A percentile compares a stretch with the other conserved stretches of the same genome.
phyloP scores from a whole-genome alignment of 2,329 filamentous ascomycete species.

The Colletotrichum theobromicola region DNA sequence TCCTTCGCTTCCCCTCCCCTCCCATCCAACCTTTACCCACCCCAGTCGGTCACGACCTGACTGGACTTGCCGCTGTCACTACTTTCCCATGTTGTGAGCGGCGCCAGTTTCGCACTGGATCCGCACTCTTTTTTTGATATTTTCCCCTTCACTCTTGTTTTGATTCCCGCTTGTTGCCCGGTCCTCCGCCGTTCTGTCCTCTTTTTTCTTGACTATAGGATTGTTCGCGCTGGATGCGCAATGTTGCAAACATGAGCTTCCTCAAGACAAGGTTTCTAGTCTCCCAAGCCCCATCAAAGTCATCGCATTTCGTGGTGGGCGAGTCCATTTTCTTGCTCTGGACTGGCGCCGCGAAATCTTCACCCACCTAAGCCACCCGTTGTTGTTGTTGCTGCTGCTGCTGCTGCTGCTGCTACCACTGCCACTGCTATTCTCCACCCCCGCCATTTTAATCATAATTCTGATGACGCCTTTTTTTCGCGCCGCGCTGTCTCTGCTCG shows the following conservation, averaged over 20 bases:
- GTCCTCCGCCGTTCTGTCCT: conserved; percentile 6
- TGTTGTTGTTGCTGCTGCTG: neutral
- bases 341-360: conserved; percentile 14
- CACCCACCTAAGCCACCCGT: neutral
- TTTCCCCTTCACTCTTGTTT: neutral
- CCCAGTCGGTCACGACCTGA: neutral
- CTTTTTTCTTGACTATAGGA: neutral
- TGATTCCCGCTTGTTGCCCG: conserved; percentile 9
- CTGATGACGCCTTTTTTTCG: neutral
- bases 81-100: conserved; percentile 21
- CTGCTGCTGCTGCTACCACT: neutral
- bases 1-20: neutral
- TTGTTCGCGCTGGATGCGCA: conserved; percentile 28
- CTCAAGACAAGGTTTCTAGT: conserved; percentile 46
- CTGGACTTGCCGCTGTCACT: conserved; percentile 10
- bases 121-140: conserved; percentile 15
- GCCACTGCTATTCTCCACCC: conserved; percentile 18
- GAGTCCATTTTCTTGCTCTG: neutral
- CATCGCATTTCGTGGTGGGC: conserved; percentile 1
- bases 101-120: conserved; percentile 17
- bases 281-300: neutral
- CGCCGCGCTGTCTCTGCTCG: neutral
- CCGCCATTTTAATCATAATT: conserved; percentile 9
- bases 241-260: conserved; percentile 48
- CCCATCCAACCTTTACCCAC: neutral